These are phyloP conservation scores for Lentinula sp. DNA, from an alignment of 768 basidiomycete species.

Conservation along the genomic window DNA sequence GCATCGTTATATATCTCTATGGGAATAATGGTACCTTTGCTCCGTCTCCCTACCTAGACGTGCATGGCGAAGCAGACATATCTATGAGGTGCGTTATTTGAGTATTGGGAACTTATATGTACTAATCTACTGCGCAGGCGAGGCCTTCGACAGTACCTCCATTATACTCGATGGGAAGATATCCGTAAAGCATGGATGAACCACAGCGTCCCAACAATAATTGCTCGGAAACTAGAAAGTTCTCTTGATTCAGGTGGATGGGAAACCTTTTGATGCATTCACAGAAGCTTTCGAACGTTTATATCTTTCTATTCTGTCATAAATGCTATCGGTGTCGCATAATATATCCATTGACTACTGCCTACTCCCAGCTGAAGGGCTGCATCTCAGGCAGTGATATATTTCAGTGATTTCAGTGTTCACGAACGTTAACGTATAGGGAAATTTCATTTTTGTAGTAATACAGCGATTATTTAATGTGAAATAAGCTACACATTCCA, in stretches of 20 bases:
- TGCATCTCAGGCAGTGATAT: too few relatives aligned
- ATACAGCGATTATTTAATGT: not conserved
- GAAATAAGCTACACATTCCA: not conserved
- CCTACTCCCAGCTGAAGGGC: too few relatives aligned
- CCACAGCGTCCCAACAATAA: conserved; percentile 84
- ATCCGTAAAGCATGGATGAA: conserved; percentile 86
- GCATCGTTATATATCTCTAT: conserved; percentile 84
- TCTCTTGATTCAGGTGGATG: conserved; percentile 89
- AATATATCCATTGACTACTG: not conserved
- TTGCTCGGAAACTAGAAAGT: conserved; percentile 85
- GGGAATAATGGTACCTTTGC: conserved; percentile 86
- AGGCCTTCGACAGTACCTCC: conserved; percentile 83
- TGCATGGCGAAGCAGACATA: conserved; percentile 89
- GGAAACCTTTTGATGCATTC: conserved; percentile 61
- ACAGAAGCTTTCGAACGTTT: not conserved
- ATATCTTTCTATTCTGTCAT: not conserved
- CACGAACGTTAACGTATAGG: too few relatives aligned
- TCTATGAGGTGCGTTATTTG: conserved; percentile 68
- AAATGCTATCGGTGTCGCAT: not conserved
- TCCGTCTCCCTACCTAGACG: conserved; percentile 87
- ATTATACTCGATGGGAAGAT: conserved; percentile 85
- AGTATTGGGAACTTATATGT: not conserved
- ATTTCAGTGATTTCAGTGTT: too few relatives aligned
- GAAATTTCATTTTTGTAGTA: too few relatives aligned
- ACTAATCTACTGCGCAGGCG: conserved; percentile 40